A percentile compares a stretch with the other conserved stretches of the same genome.
Evolutionary conservation across 1,284 basidiomycete species (phyloP).

Genomic region (Boletus calvinii): DNA sequence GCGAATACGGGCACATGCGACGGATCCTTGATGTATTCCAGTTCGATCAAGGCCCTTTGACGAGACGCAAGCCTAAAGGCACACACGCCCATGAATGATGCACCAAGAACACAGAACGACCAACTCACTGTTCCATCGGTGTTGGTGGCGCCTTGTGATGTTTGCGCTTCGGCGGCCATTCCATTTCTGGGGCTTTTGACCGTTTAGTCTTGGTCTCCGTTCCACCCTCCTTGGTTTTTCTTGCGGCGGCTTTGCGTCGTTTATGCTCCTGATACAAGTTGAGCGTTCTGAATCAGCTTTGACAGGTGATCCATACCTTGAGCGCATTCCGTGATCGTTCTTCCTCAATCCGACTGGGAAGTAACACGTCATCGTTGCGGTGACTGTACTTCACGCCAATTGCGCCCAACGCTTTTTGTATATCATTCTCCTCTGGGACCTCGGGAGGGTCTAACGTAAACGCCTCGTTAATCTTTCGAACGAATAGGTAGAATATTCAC

Average conservation of each 20-base stretch:
- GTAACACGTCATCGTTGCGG: slow-evolving; percentile 66
- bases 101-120: background rate
- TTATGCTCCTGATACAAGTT: slow-evolving; percentile 27
- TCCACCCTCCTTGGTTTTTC: slow-evolving; percentile 27
- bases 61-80: slow-evolving; percentile 47
- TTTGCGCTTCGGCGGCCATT: slow-evolving; percentile 64
- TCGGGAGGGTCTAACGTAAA: slow-evolving; percentile 34
- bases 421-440: slow-evolving; percentile 39
- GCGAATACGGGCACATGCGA: slow-evolving; percentile 57
- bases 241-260: slow-evolving; percentile 28
- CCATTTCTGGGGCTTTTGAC: slow-evolving; percentile 36
- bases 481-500: slow-evolving; percentile 14
- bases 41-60: slow-evolving; percentile 56
- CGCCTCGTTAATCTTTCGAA: background rate
- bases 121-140: slow-evolving; percentile 51
- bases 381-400: slow-evolving; percentile 69
- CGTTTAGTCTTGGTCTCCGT: slow-evolving; percentile 14
- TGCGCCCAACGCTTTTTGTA: slow-evolving; percentile 56
- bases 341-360: slow-evolving; percentile 66
- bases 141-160: slow-evolving; percentile 53
- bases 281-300: slow-evolving; percentile 4
- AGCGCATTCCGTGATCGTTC: slow-evolving; percentile 54
- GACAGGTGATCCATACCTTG: slow-evolving; percentile 39
- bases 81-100: slow-evolving; percentile 7
- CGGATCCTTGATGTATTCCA: slow-evolving; percentile 52